Conservation (phyloP, 805 yeast genomes). For the Ogataea henricii region DNA sequence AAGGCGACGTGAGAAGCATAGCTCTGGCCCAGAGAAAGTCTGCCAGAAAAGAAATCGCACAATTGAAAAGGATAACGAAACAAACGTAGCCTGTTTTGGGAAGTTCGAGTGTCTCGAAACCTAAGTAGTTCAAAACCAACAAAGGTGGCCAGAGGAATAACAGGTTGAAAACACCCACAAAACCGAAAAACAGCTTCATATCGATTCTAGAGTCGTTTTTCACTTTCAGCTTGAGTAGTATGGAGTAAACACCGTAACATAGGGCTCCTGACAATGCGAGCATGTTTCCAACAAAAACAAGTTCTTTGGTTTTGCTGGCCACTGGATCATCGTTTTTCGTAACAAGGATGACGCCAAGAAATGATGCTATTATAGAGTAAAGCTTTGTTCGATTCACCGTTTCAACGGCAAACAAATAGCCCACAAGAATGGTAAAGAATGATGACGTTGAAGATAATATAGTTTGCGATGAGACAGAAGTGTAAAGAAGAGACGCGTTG, state of each 20-base stretch:
- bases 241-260: slow-evolving; percentile 90
- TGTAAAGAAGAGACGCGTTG: slow-evolving; percentile 83
- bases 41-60: slow-evolving; percentile 76
- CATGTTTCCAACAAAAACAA: slow-evolving; percentile 63
- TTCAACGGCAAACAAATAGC: slow-evolving; percentile 73
- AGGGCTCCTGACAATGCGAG: slow-evolving; percentile 84
- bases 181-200: slow-evolving; percentile 89
- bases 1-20: slow-evolving; percentile 87
- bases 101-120: slow-evolving; percentile 69
- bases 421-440: slow-evolving; percentile 86
- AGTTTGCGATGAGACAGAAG: slow-evolving; percentile 93
- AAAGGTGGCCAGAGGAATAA: slow-evolving; percentile 82
- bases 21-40: slow-evolving; percentile 97
- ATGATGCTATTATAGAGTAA: slow-evolving; percentile 67
- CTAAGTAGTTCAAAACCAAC: slow-evolving; percentile 59
- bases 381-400: slow-evolving; percentile 63
- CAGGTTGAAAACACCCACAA: slow-evolving; percentile 84
- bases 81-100: slow-evolving; percentile 60
- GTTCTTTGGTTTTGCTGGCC: slow-evolving; percentile 27
- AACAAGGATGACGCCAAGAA: slow-evolving; percentile 78
- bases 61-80: slow-evolving; percentile 60
- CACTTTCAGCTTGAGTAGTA: slow-evolving; percentile 73
- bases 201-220: slow-evolving; percentile 74
- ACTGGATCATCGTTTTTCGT: slow-evolving; percentile 62
- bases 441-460: slow-evolving; percentile 90